Evolutionary conservation across 108 stramenopile genomes (phyloP), one percentile per base, ranked within the genome.

Genomic region (Schizochytrium sp.): DNA sequence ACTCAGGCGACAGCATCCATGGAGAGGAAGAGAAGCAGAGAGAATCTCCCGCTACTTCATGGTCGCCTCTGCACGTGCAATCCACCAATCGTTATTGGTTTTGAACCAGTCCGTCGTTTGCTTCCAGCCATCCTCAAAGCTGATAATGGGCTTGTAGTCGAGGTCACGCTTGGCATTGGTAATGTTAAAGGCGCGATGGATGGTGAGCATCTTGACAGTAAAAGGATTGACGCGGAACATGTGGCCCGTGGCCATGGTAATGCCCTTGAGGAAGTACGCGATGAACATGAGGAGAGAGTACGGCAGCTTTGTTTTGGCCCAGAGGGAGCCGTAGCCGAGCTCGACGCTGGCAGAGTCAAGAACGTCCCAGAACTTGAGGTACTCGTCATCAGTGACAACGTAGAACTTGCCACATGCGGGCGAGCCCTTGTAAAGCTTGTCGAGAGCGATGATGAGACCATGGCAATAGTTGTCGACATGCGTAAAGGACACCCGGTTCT

Each of bases 391-490:
- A 2, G 98, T 98, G 57, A 97, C 95, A 87, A 99, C 96, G 93
- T 99, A 99, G 91, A 97, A 99, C 72, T 97, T 97, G 0, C 95
- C 97, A 29, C 97, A 92, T 2, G 96, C 97, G 4, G 96, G 96
- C 72, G 94, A 95, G 91, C 23, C 47, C 87, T 91, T 76, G 88
- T 95, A 92, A 28, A 99, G 90, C 21, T 96, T 96, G 92, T 95
- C 96, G 10, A 95, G 95, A 29, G 96, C 96, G 60, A 97, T 93
- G 48, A 98, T 96, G 19, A 99, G 88, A 23, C 98, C 98, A 90
- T 98, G 98, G 72, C 96, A 97, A 91, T 99, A 99, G 91, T 98
- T 99, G 91, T 99, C 98, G 28, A 97, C 97, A 88, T 98, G 96
- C 55, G 95, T 96, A 90, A 99, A 95, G 88, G 96, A 96, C 69